Evolutionary conservation across 2,329 filamentous ascomycete genomes (phyloP).

Genomic region (Trichoderma afroharzianum): DNA sequence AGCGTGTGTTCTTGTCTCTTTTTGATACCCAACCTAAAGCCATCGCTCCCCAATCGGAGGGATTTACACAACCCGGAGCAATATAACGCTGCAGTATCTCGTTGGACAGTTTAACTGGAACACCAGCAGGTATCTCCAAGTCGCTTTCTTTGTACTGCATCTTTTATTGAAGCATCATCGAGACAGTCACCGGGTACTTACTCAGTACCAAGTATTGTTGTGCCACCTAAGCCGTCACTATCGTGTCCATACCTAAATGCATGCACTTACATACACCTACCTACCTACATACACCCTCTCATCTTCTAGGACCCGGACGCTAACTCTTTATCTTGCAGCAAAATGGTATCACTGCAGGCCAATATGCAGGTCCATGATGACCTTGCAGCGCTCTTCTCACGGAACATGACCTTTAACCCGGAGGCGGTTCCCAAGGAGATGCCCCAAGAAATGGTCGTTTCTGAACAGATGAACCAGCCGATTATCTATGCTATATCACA

Average conservation of each 20-base stretch:
- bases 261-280: not conserved
- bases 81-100: conserved; percentile 2
- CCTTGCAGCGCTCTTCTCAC: conserved; percentile 73
- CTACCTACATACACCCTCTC: not conserved
- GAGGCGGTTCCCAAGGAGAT: conserved; percentile 28
- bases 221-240: not conserved
- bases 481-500: conserved; percentile 73
- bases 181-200: not conserved
- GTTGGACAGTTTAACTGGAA: not conserved
- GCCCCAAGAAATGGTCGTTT: conserved; percentile 30
- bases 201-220: not conserved
- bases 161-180: not conserved
- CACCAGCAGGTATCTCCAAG: not conserved
- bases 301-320: not conserved
- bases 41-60: not conserved
- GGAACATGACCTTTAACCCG: conserved; percentile 64
- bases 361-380: conserved; percentile 72
- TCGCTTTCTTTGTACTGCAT: not conserved
- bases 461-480: conserved; percentile 32
- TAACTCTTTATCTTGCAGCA: conserved; percentile 18
- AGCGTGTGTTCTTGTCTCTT: not conserved
- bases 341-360: conserved; percentile 36
- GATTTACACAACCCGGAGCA: conserved; percentile 2
- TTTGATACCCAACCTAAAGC: conserved; percentile 17
- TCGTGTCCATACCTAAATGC: not conserved